Evolutionary conservation across 768 basidiomycete species (phyloP).

Genomic region (Auricularia sp.): DNA sequence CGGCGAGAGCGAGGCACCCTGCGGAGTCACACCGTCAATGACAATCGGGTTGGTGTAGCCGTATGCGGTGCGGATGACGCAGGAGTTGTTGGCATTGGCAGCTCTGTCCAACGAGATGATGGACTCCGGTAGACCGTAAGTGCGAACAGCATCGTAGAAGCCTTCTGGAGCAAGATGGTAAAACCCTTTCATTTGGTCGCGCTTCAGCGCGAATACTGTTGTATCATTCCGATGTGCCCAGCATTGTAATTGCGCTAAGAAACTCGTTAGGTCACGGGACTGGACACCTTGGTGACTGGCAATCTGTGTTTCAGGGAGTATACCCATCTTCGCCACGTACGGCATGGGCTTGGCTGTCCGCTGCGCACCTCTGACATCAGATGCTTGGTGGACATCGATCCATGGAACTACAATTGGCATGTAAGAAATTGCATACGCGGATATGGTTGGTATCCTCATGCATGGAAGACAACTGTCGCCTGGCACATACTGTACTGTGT

Average conservation of each 20-base stretch:
- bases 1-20: conserved; percentile 20
- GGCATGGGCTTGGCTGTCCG: background rate
- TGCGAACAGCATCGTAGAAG: background rate
- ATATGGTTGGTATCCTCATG: too few species aligned
- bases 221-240: background rate
- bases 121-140: background rate
- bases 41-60: conserved; percentile 16
- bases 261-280: background rate
- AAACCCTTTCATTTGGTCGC: background rate
- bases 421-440: too few species aligned
- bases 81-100: background rate
- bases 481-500: too few species aligned
- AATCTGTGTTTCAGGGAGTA: background rate
- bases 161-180: background rate
- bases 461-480: too few species aligned
- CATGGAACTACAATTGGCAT: too few species aligned
- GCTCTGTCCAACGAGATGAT: background rate
- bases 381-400: too few species aligned
- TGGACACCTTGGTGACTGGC: background rate
- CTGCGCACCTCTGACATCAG: too few species aligned
- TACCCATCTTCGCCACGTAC: conserved; percentile 11
- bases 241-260: background rate
- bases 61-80: conserved; percentile 15
- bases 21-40: conserved; percentile 19
- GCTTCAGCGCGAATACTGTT: background rate